Percentiles rank a stretch among this genome's conserved stretches.
Conservation (phyloP, 176 grass and related monocot species). For the Oryza punctata region DNA sequence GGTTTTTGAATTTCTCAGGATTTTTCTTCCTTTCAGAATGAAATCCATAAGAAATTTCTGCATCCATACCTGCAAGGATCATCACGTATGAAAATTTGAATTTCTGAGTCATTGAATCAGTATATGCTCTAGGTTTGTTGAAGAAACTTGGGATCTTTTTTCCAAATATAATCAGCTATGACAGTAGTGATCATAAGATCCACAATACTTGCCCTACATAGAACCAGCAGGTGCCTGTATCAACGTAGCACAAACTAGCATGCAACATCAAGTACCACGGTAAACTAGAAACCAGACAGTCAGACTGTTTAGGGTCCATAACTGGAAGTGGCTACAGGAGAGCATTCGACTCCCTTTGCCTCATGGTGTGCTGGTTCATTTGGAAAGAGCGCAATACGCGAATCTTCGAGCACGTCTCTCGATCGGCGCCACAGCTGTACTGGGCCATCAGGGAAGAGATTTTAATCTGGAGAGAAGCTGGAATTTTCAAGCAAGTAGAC, state of each 20-base stretch:
- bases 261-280: background rate
- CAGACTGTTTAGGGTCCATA: conserved; percentile 11
- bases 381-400: too few species aligned
- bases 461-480: too few species aligned
- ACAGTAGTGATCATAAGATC: background rate
- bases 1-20: conserved; percentile 93
- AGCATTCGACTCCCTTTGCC: too few species aligned
- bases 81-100: background rate
- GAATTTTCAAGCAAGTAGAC: too few species aligned
- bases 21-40: conserved; percentile 86
- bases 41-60: conserved; percentile 93
- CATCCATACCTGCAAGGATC: conserved; percentile 77
- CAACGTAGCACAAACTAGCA: conserved; percentile 1
- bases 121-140: conserved; percentile 22
- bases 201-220: background rate
- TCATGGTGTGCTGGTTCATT: too few species aligned
- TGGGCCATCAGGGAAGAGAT: too few species aligned
- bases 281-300: conserved; percentile 14
- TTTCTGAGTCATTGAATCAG: background rate
- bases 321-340: background rate
- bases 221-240: background rate
- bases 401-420: too few species aligned
- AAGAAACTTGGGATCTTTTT: conserved; percentile 27
- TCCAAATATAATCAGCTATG: conserved; percentile 11
- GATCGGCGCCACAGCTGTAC: too few species aligned